Evolutionary conservation across 257 asterid species (phyloP).

Genomic region (Nyctanthes arbortristis): DNA sequence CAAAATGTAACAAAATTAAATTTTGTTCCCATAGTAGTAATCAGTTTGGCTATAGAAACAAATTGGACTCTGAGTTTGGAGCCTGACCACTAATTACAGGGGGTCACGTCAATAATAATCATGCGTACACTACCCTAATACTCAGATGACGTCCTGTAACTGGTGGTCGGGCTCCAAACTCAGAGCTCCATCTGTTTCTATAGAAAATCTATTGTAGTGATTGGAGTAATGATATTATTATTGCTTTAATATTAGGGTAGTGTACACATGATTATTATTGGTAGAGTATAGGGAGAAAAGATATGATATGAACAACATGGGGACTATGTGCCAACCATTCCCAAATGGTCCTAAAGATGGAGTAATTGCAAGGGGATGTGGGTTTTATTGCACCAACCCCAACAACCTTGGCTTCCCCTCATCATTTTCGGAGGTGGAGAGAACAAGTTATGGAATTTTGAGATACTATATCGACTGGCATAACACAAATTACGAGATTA

Average conservation of each 20-base stretch:
- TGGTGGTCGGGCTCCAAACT: no score
- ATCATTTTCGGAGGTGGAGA: slow-evolving; percentile 23
- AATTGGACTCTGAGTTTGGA: no score
- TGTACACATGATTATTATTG: slow-evolving; percentile 5
- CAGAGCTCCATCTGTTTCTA: no score
- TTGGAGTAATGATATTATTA: neutral
- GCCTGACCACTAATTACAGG: no score
- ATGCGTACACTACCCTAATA: no score
- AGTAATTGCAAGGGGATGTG: slow-evolving; percentile 38
- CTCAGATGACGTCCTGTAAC: no score
- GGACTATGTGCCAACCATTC: neutral
- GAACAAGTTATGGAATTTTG: neutral
- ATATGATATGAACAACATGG: neutral
- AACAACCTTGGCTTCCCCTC: slow-evolving; percentile 40
- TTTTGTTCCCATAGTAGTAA: no score
- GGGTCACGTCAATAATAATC: no score
- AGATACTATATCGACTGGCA: no score
- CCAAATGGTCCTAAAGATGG: slow-evolving; percentile 21
- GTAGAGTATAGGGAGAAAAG: neutral
- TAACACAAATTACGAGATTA: neutral
- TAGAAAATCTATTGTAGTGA: no score
- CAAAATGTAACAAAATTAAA: no score
- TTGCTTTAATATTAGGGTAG: slow-evolving; percentile 14
- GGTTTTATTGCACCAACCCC: slow-evolving; percentile 48
- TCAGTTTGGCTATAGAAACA: no score